Conservation (phyloP, 345 rosid species). For the Salix purpurea region DNA sequence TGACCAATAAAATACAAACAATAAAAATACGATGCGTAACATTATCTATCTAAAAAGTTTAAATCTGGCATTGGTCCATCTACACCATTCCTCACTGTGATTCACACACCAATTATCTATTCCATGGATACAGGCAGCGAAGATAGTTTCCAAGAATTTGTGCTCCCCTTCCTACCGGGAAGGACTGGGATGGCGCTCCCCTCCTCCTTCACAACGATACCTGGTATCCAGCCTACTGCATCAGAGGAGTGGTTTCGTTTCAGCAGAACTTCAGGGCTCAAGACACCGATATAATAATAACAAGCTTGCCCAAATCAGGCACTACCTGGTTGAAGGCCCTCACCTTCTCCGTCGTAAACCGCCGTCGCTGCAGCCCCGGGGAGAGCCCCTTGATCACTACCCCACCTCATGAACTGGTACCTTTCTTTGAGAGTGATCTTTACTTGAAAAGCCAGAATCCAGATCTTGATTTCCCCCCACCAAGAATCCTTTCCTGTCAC, state of each 20-base stretch:
- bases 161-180: constrained; percentile 49
- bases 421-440: constrained; percentile 28
- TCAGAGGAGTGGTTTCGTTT: constrained; percentile 44
- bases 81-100: background rate
- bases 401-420: constrained; percentile 40
- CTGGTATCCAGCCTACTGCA: constrained; percentile 66
- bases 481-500: constrained; percentile 19
- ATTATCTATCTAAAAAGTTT: too few relatives aligned
- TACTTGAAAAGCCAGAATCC: constrained; percentile 3
- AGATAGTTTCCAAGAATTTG: constrained; percentile 35
- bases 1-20: too few relatives aligned
- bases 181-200: constrained; percentile 60
- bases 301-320: constrained; percentile 39
- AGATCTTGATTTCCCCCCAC: background rate
- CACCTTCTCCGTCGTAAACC: constrained; percentile 21
- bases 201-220: constrained; percentile 54
- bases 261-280: constrained; percentile 30
- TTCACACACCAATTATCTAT: background rate
- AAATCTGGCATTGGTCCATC: too few relatives aligned
- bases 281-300: constrained; percentile 25
- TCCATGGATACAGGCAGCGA: background rate
- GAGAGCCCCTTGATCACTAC: constrained; percentile 24
- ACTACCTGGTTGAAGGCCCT: constrained; percentile 45
- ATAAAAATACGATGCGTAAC: too few relatives aligned
- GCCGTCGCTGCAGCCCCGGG: background rate